These are phyloP conservation scores for Fusarium pseudonygamai DNA, from an alignment of 2,329 filamentous ascomycete genomes.

Conservation along the genomic window DNA sequence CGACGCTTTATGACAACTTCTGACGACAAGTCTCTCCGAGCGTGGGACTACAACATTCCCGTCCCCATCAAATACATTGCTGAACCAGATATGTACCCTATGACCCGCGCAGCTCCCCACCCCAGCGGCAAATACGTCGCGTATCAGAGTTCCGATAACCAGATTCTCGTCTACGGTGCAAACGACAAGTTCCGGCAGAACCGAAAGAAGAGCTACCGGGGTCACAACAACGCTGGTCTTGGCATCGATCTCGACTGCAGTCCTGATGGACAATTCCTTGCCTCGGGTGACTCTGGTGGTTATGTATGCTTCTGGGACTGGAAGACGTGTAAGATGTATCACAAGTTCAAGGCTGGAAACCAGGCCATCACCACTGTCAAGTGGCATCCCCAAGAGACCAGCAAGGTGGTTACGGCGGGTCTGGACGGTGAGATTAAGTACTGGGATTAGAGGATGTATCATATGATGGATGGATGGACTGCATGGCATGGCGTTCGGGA, in stretches of 20 bases:
- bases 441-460: conserved; percentile 75
- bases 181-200: conserved; percentile 98
- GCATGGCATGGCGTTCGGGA: conserved; percentile 42
- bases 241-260: conserved; percentile 89
- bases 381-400: conserved; percentile 98
- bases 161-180: conserved; percentile 93
- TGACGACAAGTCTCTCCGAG: conserved; percentile 94
- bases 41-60: conserved; percentile 98
- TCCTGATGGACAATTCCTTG: conserved; percentile 91
- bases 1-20: conserved; percentile 97
- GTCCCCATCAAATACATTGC: conserved; percentile 99
- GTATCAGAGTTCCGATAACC: conserved; percentile 93
- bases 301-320: conserved; percentile 98
- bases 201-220: conserved; percentile 94
- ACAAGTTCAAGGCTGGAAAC: conserved; percentile 89
- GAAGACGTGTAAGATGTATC: conserved; percentile 99
- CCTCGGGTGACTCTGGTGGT: conserved; percentile 85
- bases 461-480: conserved; percentile 5
- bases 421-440: conserved; percentile 89
- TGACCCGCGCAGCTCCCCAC: conserved; percentile 86
- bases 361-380: conserved; percentile 85
- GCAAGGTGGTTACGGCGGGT: conserved; percentile 91
- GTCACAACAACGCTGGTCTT: conserved; percentile 95
- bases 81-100: conserved; percentile 96
- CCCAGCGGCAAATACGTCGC: conserved; percentile 94